Evolutionary conservation across 2,329 filamentous ascomycete species (phyloP).

Genomic region (Aschersonia sp.): DNA sequence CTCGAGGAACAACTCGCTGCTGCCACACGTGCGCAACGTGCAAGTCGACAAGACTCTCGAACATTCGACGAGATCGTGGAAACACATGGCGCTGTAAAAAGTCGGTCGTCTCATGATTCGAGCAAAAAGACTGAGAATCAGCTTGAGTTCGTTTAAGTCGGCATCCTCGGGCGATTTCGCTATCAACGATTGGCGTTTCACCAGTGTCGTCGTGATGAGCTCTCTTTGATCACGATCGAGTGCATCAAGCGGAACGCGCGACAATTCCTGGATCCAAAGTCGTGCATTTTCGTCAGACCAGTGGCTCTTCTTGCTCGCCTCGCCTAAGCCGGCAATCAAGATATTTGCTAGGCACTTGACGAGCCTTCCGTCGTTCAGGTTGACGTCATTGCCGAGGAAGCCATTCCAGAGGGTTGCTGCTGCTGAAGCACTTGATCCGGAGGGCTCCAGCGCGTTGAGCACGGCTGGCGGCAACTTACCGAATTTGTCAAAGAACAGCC

Average conservation of each 20-base stretch:
- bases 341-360: conserved; percentile 17
- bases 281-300: conserved; percentile 16
- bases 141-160: conserved; percentile 17
- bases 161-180: conserved; percentile 11
- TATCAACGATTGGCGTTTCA: conserved; percentile 12
- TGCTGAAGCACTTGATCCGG: conserved; percentile 5
- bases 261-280: conserved; percentile 17
- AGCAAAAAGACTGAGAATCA: conserved; percentile 27
- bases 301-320: conserved; percentile 14
- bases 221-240: conserved; percentile 29
- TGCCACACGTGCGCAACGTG: conserved; percentile 8
- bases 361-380: conserved; percentile 19
- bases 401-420: conserved; percentile 14
- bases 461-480: conserved; percentile 12
- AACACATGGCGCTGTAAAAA: conserved; percentile 32
- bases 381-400: conserved; percentile 22
- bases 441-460: conserved; percentile 9
- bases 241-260: conserved; percentile 20
- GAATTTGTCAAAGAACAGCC: conserved; percentile 12
- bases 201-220: conserved; percentile 21
- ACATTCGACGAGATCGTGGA: conserved; percentile 18
- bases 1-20: conserved; percentile 15
- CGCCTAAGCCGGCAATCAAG: conserved; percentile 13
- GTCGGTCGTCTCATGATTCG: conserved; percentile 37
- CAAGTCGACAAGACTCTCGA: conserved; percentile 17